Evolutionary conservation across 78 protist species (phyloP).

Genomic region (Dictyostelium firmibasis): DNA sequence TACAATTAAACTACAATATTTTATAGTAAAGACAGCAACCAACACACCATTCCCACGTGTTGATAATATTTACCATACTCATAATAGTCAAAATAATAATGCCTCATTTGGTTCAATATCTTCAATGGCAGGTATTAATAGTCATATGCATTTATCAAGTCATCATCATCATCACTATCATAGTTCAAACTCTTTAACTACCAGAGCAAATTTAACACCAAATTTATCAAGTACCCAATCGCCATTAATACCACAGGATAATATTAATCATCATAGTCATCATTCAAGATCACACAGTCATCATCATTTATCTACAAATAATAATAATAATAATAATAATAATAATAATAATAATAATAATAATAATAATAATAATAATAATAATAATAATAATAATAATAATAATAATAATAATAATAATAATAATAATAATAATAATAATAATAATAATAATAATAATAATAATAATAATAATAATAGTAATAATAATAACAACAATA

Average conservation of each 20-base stretch:
- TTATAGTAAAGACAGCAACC: conserved; percentile 37
- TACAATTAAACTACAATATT: conserved; percentile 36
- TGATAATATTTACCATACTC: conserved; percentile 32
- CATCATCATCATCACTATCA: conserved; percentile 6
- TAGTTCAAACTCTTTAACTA: neutral
- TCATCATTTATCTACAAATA: neutral
- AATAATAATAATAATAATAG: too few relatives aligned
- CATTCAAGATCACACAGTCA: conserved; percentile 21
- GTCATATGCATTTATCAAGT: neutral
- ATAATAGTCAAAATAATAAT: neutral
- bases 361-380: too few relatives aligned
- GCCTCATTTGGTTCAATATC: neutral
- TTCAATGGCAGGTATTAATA: neutral
- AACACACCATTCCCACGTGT: conserved; percentile 65
- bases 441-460: too few relatives aligned
- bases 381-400: too few relatives aligned
- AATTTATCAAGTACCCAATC: neutral
- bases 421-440: too few relatives aligned
- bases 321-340: too few relatives aligned
- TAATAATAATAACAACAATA: too few relatives aligned
- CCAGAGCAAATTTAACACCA: neutral
- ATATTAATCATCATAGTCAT: neutral
- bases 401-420: too few relatives aligned
- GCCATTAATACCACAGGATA: neutral
- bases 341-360: too few relatives aligned